phyloP scores from a whole-genome alignment of 2,329 filamentous ascomycete genomes.

The Colletotrichum zoysiae region DNA sequence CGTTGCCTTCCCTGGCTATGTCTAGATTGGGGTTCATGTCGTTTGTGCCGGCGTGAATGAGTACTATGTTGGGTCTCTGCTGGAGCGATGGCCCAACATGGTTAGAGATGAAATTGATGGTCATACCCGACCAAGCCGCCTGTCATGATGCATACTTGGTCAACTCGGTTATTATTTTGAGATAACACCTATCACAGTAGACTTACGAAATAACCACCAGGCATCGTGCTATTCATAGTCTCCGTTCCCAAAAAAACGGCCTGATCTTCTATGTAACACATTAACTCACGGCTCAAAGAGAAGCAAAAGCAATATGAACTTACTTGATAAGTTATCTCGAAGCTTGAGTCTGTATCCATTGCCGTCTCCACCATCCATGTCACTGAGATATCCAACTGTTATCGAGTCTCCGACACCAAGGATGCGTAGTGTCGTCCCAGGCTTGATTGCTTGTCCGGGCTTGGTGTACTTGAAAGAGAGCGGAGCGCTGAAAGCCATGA shows the following conservation, averaged over 20 bases:
- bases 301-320: neutral
- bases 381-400: constrained; percentile 47
- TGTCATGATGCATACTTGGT: neutral
- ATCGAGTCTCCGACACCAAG: constrained; percentile 56
- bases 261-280: constrained; percentile 40
- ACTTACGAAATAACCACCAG: constrained; percentile 51
- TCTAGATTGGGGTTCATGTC: constrained; percentile 50
- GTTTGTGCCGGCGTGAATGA: constrained; percentile 55
- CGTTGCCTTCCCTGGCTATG: constrained; percentile 49
- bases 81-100: constrained; percentile 49
- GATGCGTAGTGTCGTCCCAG: constrained; percentile 51
- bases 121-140: constrained; percentile 55
- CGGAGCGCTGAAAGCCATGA: constrained; percentile 5
- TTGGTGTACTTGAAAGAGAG: constrained; percentile 17
- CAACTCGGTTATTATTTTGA: neutral
- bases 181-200: neutral
- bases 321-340: constrained; percentile 48
- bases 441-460: constrained; percentile 41
- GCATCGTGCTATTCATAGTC: constrained; percentile 46
- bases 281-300: neutral
- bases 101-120: constrained; percentile 52
- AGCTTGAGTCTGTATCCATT: constrained; percentile 53
- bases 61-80: constrained; percentile 52
- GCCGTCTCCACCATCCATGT: constrained; percentile 48
- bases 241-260: constrained; percentile 51